Conservation (phyloP, 495 filamentous ascomycete species). For the Xylaria flabelliformis region DNA sequence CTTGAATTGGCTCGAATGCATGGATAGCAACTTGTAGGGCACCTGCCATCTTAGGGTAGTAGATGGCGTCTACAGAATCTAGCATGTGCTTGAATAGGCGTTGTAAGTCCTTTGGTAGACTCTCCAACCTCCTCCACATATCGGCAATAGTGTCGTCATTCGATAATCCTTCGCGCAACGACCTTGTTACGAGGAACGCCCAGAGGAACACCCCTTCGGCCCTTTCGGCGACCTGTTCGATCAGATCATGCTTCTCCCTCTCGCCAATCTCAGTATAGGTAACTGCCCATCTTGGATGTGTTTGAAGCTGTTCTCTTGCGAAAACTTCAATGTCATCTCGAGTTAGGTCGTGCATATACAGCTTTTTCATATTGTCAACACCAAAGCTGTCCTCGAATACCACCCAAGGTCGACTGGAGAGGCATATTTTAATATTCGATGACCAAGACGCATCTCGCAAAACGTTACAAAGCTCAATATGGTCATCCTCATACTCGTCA, state of each 20-base stretch:
- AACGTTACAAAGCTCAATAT: neutral
- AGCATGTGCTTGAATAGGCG: neutral
- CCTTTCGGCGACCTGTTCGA: neutral
- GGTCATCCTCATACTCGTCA: neutral
- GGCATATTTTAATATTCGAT: neutral
- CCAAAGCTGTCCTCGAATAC: neutral
- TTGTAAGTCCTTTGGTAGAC: neutral
- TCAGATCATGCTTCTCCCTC: neutral
- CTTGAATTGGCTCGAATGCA: neutral
- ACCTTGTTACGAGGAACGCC: neutral
- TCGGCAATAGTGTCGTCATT: neutral
- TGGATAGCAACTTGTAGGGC: neutral
- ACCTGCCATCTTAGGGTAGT: neutral
- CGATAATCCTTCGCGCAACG: neutral
- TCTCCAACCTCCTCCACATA: neutral
- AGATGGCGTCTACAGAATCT: neutral
- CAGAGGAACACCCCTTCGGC: neutral
- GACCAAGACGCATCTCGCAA: neutral
- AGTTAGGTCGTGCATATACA: slow-evolving; percentile 3
- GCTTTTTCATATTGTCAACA: neutral
- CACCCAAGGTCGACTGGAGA: neutral
- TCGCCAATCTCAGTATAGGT: neutral
- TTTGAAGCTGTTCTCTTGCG: neutral
- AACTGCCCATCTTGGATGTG: neutral
- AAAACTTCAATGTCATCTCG: neutral